phyloP scores from a whole-genome alignment of 768 basidiomycete species.

The Mycena pura region DNA sequence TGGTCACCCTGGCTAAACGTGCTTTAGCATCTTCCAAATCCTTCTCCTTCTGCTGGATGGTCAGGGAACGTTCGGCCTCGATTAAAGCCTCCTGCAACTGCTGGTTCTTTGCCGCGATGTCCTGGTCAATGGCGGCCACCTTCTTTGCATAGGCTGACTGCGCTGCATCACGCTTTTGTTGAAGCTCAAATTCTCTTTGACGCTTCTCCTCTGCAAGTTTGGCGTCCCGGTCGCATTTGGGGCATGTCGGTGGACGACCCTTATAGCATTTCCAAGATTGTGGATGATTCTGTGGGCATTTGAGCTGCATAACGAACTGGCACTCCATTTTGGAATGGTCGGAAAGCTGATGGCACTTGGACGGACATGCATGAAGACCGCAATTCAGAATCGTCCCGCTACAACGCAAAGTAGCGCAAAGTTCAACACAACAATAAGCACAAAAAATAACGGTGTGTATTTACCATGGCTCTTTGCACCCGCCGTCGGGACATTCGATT shows the following conservation, averaged over 20 bases:
- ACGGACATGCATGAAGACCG: constrained; percentile 59
- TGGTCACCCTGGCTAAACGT: background rate
- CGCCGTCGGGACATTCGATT: constrained; percentile 61
- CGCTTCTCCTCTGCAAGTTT: constrained; percentile 45
- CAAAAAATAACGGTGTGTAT: constrained; percentile 15
- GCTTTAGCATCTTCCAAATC: constrained; percentile 48
- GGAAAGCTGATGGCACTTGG: constrained; percentile 63
- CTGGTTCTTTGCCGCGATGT: constrained; percentile 38
- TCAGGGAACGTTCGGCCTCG: constrained; percentile 42
- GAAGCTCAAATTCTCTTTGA: constrained; percentile 39
- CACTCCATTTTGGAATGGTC: constrained; percentile 65
- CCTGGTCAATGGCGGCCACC: constrained; percentile 46
- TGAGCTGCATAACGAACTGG: constrained; percentile 37
- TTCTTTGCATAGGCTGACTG: constrained; percentile 40
- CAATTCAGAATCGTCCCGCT: constrained; percentile 60
- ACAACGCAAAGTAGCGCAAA: background rate
- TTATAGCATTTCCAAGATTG: constrained; percentile 49
- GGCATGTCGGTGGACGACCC: constrained; percentile 38
- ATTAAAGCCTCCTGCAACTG: constrained; percentile 43
- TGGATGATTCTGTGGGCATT: constrained; percentile 55
- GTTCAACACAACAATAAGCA: background rate
- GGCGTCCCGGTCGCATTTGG: constrained; percentile 44
- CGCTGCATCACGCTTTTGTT: constrained; percentile 46
- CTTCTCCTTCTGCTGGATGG: constrained; percentile 47
- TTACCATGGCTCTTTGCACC: constrained; percentile 67